Evolutionary conservation across 2,329 filamentous ascomycete species (phyloP), one percentile per base, ranked within the genome.

Genomic region (Paraconiothyrium brasiliense): DNA sequence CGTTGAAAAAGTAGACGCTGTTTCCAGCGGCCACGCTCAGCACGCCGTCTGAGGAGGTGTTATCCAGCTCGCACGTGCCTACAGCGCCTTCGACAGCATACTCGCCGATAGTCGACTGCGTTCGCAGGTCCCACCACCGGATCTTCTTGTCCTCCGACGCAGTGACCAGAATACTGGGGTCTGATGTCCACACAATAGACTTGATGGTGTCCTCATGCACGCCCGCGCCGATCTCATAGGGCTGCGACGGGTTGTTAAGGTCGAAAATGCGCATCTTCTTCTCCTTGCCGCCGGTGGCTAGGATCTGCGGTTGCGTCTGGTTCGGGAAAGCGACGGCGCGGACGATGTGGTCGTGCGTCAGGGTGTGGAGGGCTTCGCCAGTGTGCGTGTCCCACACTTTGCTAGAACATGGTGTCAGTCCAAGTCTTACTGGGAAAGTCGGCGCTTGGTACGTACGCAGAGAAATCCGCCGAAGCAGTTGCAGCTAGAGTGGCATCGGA

Each of bases 341-440:
- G 63, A 98, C 95, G 67, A 99, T 97, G 79, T 99, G 95, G 67
- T 93, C 89, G 79, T 99, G 95, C 75, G 94, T 89, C 39, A 99
- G 86, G 3, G 92, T 94, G 73, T 91, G 91, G 46, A 97, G 85
- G 52, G 92, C 89, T 81, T 97, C 94, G 71, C 96, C 96, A 0
- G 92, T 95, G 74, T 96, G 92, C 0, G 95, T 97, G 73, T 99
- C 93, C 95, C 96, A 99, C 56, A 99, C 90, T 79, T 96, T 97
- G 52, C 93, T 96, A 44, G 11, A 16, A 20, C 58, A 16, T 30
- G 63, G 63, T 71, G n/a, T 46, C 43, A 83, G 75, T 68, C 47
- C 22, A 16, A 16, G 30, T 32, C 16, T 47, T 1, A 4, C 1
- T 16, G 20, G 35, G 13, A 1, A 41, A 35, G n/a, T 14, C 13